Conservation (phyloP, 441 rosid genomes). For the Bruguiera hainesii region DNA sequence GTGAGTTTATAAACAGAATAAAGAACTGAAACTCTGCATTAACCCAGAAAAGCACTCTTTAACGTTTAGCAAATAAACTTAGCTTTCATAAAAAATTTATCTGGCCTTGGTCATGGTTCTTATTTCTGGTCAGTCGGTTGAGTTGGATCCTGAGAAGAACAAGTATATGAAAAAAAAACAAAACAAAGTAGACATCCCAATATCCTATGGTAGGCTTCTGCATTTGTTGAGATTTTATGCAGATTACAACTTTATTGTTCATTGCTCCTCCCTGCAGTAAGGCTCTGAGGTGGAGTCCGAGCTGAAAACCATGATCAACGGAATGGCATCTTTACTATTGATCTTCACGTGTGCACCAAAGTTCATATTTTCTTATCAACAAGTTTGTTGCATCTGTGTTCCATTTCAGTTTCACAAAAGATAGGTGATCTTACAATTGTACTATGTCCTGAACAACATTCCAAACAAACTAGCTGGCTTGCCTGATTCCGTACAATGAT, state of each 20-base stretch:
- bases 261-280: constrained; percentile 9
- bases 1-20: not conserved
- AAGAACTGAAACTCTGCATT: not conserved
- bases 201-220: not conserved
- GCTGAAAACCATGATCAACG: constrained; percentile 1
- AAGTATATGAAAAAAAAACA: constrained; percentile 5
- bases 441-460: constrained; percentile 32
- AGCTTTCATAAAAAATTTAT: constrained; percentile 6
- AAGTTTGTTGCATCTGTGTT: constrained; percentile 14
- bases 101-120: constrained; percentile 8
- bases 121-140: not conserved
- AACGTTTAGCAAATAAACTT: constrained; percentile 12
- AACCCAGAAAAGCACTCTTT: not conserved
- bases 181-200: constrained; percentile 6
- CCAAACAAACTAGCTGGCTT: constrained; percentile 41
- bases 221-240: constrained; percentile 22
- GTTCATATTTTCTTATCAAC: constrained; percentile 13
- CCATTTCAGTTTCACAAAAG: constrained; percentile 7
- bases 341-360: constrained; percentile 32
- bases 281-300: constrained; percentile 14
- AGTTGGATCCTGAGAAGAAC: constrained; percentile 8
- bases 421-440: constrained; percentile 16
- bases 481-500: constrained; percentile 34
- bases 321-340: constrained; percentile 16
- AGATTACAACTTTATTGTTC: constrained; percentile 8